Conservation (phyloP, 2,329 filamentous ascomycete genomes). For the Amphichorda felina region DNA sequence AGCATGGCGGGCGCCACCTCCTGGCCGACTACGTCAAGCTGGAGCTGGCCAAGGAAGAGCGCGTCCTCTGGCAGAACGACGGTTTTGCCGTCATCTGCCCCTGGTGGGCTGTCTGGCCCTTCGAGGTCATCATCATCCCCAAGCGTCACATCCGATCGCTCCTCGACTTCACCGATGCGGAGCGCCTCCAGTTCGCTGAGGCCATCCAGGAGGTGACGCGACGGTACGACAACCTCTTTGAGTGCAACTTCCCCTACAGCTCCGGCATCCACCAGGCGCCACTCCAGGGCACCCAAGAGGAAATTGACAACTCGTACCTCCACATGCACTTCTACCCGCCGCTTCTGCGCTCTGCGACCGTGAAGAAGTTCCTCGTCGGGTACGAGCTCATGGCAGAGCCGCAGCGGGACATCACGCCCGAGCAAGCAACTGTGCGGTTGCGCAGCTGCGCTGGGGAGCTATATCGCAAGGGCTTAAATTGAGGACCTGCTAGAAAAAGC, state of each 20-base stretch:
- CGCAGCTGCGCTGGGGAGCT: conserved; percentile 68
- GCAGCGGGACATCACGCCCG: conserved; percentile 95
- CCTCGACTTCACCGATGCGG: conserved; percentile 63
- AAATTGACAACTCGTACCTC: conserved; percentile 79
- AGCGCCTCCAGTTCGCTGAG: conserved; percentile 67
- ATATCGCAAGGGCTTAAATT: conserved; percentile 62
- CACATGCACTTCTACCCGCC: conserved; percentile 98
- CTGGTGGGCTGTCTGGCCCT: conserved; percentile 98
- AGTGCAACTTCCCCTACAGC: conserved; percentile 93
- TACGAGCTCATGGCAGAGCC: conserved; percentile 96
- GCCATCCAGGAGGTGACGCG: conserved; percentile 79
- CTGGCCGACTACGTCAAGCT: conserved; percentile 79
- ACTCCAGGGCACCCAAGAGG: conserved; percentile 66
- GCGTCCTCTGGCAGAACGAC: conserved; percentile 80
- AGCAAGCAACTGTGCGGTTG: conserved; percentile 77
- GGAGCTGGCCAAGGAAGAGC: conserved; percentile 70
- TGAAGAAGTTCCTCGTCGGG: conserved; percentile 91
- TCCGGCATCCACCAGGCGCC: conserved; percentile 96
- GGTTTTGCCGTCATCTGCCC: conserved; percentile 81
- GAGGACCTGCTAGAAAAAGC: conserved; percentile 6
- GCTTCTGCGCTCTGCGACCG: conserved; percentile 79
- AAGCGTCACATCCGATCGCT: conserved; percentile 76
- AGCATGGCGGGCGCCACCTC: conserved; percentile 64
- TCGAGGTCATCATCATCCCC: conserved; percentile 82
- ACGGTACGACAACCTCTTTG: conserved; percentile 92